Conservation (phyloP, 371 early-diverging fungal species). For the Parasitella parasitica region DNA sequence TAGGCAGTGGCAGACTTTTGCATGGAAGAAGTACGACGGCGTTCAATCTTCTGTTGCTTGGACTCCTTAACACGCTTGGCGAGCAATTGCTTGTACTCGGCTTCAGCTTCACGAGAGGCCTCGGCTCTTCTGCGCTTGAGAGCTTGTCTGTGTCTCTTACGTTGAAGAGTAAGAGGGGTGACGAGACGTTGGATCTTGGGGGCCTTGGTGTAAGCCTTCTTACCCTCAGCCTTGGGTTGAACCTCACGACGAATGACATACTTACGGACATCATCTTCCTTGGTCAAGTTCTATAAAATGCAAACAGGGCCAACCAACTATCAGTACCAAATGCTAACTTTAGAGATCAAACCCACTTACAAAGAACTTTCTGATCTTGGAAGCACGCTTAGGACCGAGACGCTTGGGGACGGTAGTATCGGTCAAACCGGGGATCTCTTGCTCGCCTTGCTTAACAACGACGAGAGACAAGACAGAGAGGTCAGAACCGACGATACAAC, state of each 20-base stretch:
- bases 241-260: slow-evolving; percentile 98
- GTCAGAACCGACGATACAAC: slow-evolving; percentile 98
- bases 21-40: slow-evolving; percentile 68
- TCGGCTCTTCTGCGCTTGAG: slow-evolving; percentile 82
- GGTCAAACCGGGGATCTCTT: slow-evolving; percentile 96
- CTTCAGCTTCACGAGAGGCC: slow-evolving; percentile 84
- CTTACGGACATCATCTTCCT: slow-evolving; percentile 98
- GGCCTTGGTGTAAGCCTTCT: slow-evolving; percentile 95
- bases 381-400: slow-evolving; percentile 98
- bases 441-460: slow-evolving; percentile 97
- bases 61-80: slow-evolving; percentile 92
- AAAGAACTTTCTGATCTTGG: slow-evolving; percentile 98
- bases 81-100: slow-evolving; percentile 91
- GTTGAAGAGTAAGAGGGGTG: slow-evolving; percentile 94
- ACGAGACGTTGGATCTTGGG: slow-evolving; percentile 97
- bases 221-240: slow-evolving; percentile 81
- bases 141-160: slow-evolving; percentile 85
- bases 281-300: slow-evolving; percentile 68
- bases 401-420: slow-evolving; percentile 93
- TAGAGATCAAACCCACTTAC: slow-evolving; percentile 40
- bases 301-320: neutral
- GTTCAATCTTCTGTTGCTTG: slow-evolving; percentile 73
- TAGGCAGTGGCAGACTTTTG: slow-evolving; percentile 58
- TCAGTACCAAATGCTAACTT: neutral
- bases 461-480: slow-evolving; percentile 93